Evolutionary conservation across 1,139 yeast genomes (phyloP), one percentile per base, ranked within the genome.

Genomic region (Kodamaea plutei): DNA sequence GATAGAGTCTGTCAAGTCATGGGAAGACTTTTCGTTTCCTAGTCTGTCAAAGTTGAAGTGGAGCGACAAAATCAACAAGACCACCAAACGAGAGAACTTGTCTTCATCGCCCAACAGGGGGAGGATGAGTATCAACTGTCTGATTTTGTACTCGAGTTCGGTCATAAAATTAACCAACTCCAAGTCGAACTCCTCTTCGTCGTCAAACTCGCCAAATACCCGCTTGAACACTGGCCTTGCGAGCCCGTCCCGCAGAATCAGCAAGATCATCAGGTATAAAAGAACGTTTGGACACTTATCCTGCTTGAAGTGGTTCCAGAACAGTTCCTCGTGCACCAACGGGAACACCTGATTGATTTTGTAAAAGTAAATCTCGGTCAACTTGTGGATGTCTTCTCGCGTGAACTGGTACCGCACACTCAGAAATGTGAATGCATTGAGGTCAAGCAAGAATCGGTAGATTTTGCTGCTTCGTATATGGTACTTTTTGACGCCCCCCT

Each of bases 21-120:
- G 64, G 10, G 64, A 50, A 30, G 62, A 52, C 28, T 57, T 60
- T 37, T 64, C 70, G 37, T 50, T 56, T 3, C 70, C 68, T 20
- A 52, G 45, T 35, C 51, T 48, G 34, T 56, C 54, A 31, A 52
- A 55, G 20, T 51, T 53, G 36, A 53, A 61, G 38, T 56, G 62
- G 9, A 54, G 39, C 15, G 57, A 45, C 9, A 64, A 47, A n/a
- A 64, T 45, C 13, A 56, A 37, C 44, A 48, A 54, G 2, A 60
- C 55, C 2, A 54, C 47, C 28, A 61, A 39, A 20, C 60, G 35
- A 2, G 54, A 41, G n/a, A 60, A 44, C 35, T 58, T 59, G 31
- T 64, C 67, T 22, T 54, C 53, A 34, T 62, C 67, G 4, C 69
- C 69, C 16, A 64, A 40, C 33, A 62, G 65, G 1, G 57, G 64